A percentile compares a stretch with the other conserved stretches of the same genome.
These are phyloP conservation scores for Penicillium sp. DNA, from an alignment of 2,329 filamentous ascomycete species.

Conservation along the genomic window DNA sequence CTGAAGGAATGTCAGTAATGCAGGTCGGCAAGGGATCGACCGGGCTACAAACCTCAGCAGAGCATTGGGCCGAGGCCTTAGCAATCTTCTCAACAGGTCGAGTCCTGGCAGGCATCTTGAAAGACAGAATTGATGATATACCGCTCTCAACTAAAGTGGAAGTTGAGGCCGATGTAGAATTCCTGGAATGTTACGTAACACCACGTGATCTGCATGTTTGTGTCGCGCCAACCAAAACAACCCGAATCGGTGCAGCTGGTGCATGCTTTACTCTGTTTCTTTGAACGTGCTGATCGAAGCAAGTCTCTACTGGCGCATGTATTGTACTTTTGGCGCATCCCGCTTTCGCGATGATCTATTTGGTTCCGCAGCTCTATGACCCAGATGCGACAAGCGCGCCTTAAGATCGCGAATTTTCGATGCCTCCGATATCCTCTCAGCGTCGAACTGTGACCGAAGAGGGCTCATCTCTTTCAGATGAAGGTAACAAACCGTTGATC, in stretches of 20 bases:
- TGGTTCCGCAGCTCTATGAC: slow-evolving; percentile 43
- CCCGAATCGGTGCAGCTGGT: slow-evolving; percentile 4
- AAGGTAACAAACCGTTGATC: slow-evolving; percentile 49
- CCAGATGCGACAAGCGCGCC: slow-evolving; percentile 46
- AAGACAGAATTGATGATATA: neutral
- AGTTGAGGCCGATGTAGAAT: slow-evolving; percentile 2
- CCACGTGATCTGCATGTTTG: slow-evolving; percentile 28
- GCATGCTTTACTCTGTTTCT: slow-evolving; percentile 4
- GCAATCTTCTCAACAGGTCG: slow-evolving; percentile 71
- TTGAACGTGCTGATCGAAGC: slow-evolving; percentile 9
- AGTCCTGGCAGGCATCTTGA: slow-evolving; percentile 51
- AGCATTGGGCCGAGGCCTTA: slow-evolving; percentile 65
- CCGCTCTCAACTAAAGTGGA: slow-evolving; percentile 2
- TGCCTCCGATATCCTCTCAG: slow-evolving; percentile 50
- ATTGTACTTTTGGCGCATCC: slow-evolving; percentile 3
- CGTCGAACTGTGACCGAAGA: slow-evolving; percentile 44
- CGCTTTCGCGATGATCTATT: slow-evolving; percentile 43
- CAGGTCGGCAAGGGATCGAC: neutral
- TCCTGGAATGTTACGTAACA: slow-evolving; percentile 20
- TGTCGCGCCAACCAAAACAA: slow-evolving; percentile 30
- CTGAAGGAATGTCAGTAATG: slow-evolving; percentile 49
- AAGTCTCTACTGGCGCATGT: slow-evolving; percentile 14
- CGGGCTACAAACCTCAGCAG: slow-evolving; percentile 56
- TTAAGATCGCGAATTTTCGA: slow-evolving; percentile 50
- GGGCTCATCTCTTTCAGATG: slow-evolving; percentile 57